These are phyloP conservation scores for Mycena kentingensis DNA, from an alignment of 768 basidiomycete species.

Conservation along the genomic window DNA sequence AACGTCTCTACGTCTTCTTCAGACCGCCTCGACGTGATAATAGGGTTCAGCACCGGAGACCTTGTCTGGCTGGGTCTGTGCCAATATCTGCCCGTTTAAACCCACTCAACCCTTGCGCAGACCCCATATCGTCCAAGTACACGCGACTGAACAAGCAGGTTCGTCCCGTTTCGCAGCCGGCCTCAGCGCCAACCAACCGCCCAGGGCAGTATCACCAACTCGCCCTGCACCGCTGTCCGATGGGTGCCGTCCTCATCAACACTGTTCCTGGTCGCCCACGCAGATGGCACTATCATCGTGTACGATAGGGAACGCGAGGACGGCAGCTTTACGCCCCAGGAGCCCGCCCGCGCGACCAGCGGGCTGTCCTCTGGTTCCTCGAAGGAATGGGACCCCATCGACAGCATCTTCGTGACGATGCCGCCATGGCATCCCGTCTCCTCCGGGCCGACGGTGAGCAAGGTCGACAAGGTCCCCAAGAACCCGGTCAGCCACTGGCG, in stretches of 20 bases:
- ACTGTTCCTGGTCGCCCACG: conserved; percentile 84
- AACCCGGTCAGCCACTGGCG: conserved; percentile 94
- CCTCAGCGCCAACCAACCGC: conserved; percentile 16
- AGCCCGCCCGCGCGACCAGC: conserved; percentile 41
- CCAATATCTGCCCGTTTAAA: background rate
- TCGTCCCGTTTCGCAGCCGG: conserved; percentile 16
- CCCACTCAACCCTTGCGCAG: conserved; percentile 37
- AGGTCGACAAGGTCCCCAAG: conserved; percentile 68
- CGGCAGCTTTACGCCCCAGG: conserved; percentile 66
- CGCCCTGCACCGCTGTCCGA: conserved; percentile 84
- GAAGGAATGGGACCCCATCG: conserved; percentile 74
- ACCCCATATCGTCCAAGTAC: conserved; percentile 79
- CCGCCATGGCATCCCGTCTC: conserved; percentile 84
- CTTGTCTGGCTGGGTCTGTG: conserved; percentile 87
- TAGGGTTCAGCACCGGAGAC: conserved; percentile 95
- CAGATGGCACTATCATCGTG: conserved; percentile 85
- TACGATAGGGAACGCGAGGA: conserved; percentile 93
- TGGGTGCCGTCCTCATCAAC: conserved; percentile 85
- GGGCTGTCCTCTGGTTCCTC: conserved; percentile 35
- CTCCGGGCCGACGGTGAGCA: conserved; percentile 50
- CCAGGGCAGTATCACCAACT: conserved; percentile 76
- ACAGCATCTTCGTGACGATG: conserved; percentile 76
- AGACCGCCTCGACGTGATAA: conserved; percentile 82
- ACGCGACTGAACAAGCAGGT: conserved; percentile 88
- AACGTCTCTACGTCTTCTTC: conserved; percentile 76